phyloP scores from a whole-genome alignment of 2,329 filamentous ascomycete species.

The Periconia sp. region DNA sequence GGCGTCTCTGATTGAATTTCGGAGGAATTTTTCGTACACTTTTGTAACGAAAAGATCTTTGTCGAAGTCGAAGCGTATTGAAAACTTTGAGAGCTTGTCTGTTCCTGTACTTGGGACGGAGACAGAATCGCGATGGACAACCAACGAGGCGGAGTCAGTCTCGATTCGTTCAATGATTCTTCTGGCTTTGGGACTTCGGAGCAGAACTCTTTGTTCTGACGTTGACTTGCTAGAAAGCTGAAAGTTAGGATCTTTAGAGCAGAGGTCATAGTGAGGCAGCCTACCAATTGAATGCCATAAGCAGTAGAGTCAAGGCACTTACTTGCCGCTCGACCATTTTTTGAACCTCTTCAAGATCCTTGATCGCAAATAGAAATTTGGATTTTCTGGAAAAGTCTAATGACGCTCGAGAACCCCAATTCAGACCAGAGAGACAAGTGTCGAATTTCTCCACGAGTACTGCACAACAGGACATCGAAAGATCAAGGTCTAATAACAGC shows the following conservation, averaged over 20 bases:
- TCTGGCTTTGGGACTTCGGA: conserved; percentile 9
- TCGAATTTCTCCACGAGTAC: conserved; percentile 16
- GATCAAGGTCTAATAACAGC: conserved; percentile 22
- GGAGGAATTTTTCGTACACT: conserved; percentile 11
- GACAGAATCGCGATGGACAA: conserved; percentile 12
- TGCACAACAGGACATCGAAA: conserved; percentile 14
- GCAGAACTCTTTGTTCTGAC: conserved; percentile 13
- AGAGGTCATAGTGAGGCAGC: background rate
- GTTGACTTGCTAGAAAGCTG: conserved; percentile 11
- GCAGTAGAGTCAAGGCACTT: conserved; percentile 18
- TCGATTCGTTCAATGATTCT: conserved; percentile 9
- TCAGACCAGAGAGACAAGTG: conserved; percentile 4
- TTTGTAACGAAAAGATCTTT: conserved; percentile 11
- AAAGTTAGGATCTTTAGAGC: background rate
- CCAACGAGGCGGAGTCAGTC: conserved; percentile 16
- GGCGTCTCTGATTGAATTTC: conserved; percentile 12
- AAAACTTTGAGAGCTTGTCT: conserved; percentile 21
- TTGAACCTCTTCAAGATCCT: conserved; percentile 13
- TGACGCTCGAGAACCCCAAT: background rate
- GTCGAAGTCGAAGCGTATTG: conserved; percentile 19
- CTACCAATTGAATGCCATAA: conserved; percentile 23
- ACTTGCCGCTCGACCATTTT: conserved; percentile 20
- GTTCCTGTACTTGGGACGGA: conserved; percentile 9
- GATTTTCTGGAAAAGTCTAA: conserved; percentile 4
- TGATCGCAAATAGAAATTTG: conserved; percentile 14